These are phyloP conservation scores for Candida pini DNA, from an alignment of 805 yeast species.

Conservation along the genomic window DNA sequence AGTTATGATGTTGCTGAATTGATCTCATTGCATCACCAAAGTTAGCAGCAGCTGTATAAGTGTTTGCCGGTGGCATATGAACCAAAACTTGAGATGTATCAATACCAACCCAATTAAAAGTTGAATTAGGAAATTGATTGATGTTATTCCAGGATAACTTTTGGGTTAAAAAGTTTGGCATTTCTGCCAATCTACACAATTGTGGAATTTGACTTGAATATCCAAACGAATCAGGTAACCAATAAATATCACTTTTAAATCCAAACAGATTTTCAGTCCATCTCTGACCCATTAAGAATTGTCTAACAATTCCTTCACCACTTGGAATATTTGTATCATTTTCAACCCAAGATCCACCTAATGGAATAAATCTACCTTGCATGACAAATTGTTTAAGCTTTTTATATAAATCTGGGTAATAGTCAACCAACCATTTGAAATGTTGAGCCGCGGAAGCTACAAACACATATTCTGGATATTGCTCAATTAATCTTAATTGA, in stretches of 20 bases:
- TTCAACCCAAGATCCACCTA: slow-evolving; percentile 99
- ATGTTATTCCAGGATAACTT: slow-evolving; percentile 96
- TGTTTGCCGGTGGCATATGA: slow-evolving; percentile 97
- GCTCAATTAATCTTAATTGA: slow-evolving; percentile 76
- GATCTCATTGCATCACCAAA: slow-evolving; percentile 90
- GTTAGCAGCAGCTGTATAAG: slow-evolving; percentile 89
- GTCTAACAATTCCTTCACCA: slow-evolving; percentile 88
- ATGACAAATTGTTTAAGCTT: slow-evolving; percentile 60
- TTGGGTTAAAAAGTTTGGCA: slow-evolving; percentile 83
- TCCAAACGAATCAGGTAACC: slow-evolving; percentile 98
- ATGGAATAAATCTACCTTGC: slow-evolving; percentile 74
- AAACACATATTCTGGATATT: slow-evolving; percentile 88
- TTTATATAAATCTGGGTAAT: slow-evolving; percentile 76
- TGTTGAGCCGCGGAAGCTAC: slow-evolving; percentile 97
- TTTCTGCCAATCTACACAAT: slow-evolving; percentile 79
- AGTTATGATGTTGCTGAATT: slow-evolving; percentile 73
- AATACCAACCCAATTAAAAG: slow-evolving; percentile 93
- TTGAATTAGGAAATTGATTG: slow-evolving; percentile 80
- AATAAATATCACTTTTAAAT: slow-evolving; percentile 63
- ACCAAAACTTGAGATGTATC: slow-evolving; percentile 91
- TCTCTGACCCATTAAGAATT: slow-evolving; percentile 84
- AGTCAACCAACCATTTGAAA: slow-evolving; percentile 82
- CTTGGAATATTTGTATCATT: slow-evolving; percentile 94
- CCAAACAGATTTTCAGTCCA: slow-evolving; percentile 81
- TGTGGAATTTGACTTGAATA: slow-evolving; percentile 95